Evolutionary conservation across 2,329 filamentous ascomycete species (phyloP).

Genomic region (Pseudocercospora cruenta): DNA sequence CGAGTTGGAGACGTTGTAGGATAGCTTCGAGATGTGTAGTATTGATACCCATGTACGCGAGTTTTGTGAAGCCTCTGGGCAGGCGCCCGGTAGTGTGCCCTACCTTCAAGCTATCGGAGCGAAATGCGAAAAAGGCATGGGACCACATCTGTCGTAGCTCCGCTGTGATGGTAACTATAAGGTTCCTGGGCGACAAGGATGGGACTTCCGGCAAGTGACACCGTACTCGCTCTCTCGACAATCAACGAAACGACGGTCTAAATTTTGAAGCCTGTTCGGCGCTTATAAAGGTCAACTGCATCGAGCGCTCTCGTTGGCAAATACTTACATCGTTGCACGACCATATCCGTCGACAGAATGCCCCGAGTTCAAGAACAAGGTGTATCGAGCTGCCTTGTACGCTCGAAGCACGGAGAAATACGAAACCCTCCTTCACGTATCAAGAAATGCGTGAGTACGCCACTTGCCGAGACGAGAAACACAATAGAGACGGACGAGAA

Average conservation of each 20-base stretch:
- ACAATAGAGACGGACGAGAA: not conserved
- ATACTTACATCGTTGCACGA: no score
- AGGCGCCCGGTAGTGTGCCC: no score
- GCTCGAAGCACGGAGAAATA: not conserved
- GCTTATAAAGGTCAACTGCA: no score
- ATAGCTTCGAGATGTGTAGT: not conserved
- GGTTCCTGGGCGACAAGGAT: slow-evolving; percentile 3
- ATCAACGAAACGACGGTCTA: not conserved
- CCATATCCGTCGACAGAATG: no score
- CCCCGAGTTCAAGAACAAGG: no score
- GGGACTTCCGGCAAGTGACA: not conserved
- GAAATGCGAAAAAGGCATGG: not conserved
- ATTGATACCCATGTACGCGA: not conserved
- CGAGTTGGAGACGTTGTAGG: not conserved
- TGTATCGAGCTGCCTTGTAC: not conserved
- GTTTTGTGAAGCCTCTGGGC: no score
- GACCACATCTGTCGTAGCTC: not conserved
- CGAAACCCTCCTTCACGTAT: not conserved
- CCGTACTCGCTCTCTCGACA: not conserved
- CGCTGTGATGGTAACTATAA: not conserved
- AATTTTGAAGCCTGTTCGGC: no score
- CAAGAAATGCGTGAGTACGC: not conserved
- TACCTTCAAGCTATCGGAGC: no score
- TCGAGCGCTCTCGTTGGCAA: no score
- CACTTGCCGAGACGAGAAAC: not conserved